Evolutionary conservation across 352 stramenopile species (phyloP), one percentile per base, ranked within the genome.

Genomic region (Bremia lactucae): DNA sequence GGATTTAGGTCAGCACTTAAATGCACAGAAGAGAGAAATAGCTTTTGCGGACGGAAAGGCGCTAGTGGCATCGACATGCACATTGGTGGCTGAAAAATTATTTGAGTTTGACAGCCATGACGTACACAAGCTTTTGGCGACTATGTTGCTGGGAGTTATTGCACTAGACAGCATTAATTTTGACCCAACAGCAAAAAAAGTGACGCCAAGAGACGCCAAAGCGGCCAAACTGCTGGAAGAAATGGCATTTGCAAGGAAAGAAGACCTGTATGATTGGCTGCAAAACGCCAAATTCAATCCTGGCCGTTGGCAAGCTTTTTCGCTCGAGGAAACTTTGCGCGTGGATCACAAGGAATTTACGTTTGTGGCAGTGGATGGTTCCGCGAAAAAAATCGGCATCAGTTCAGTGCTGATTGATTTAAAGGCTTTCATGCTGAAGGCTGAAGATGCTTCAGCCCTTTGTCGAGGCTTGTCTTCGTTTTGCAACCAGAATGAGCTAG

Each of bases 341-440:
- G 81, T 73, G 55, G 78, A 91, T 56, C 85, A 85, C 63, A 91
- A 91, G 38, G 71, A 88, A 52, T 88, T 88, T 20, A 47, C 26
- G 14, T 64, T 62, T 31, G 31, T 48, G 1, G 35, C 36, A 25
- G 18, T 18, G 3, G 21, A 1, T 3, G 24, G 36, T 29, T 16
- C 22, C 2, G 6, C 19, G 6, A 40, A 35, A 15, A 60, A 65
- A 21, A 71, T 78, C 26, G 75, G 74, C 3, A 76, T 84, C 15
- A 85, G 71, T 34, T 50, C 71, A 1, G 59, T 90, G 22, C 51
- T 87, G 13, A 69, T 90, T 28, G 56, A 72, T 26, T 40, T 90
- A 19, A 46, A 56, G 2, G 19, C 46, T 4, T 82, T 90, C 36
- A 58, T 74, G 4, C 36, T 28, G 22, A 87, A 87, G 56, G 48